Percentiles rank a stretch among this genome's conserved stretches.
Conservation (phyloP, 495 filamentous ascomycete species). For the Neurospora sp. region DNA sequence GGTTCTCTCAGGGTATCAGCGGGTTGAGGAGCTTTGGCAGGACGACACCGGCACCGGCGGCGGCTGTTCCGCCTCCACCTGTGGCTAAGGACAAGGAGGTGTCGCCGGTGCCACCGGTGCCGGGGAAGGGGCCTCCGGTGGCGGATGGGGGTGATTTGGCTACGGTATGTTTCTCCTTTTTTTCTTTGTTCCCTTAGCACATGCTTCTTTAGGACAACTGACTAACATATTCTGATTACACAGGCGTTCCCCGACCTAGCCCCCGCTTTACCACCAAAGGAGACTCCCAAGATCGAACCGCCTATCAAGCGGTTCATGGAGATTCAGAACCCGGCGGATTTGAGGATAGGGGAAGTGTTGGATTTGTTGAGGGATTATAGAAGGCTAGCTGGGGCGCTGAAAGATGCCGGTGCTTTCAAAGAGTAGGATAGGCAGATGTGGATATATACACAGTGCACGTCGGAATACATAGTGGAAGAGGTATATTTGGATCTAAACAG, state of each 20-base stretch:
- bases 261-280: slow-evolving; percentile 36
- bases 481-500: background rate
- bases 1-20: slow-evolving; percentile 55
- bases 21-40: slow-evolving; percentile 70
- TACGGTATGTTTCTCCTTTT: slow-evolving; percentile 25
- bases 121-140: slow-evolving; percentile 8
- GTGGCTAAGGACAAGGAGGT: slow-evolving; percentile 29
- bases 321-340: slow-evolving; percentile 60
- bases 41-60: slow-evolving; percentile 15
- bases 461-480: background rate
- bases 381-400: slow-evolving; percentile 59
- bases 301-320: slow-evolving; percentile 78
- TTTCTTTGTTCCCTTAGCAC: background rate
- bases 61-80: slow-evolving; percentile 13
- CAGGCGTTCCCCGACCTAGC: slow-evolving; percentile 54
- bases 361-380: slow-evolving; percentile 82
- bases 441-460: background rate
- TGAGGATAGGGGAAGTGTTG: slow-evolving; percentile 72
- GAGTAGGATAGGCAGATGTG: slow-evolving; percentile 13
- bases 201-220: no score
- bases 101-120: slow-evolving; percentile 21
- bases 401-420: slow-evolving; percentile 48
- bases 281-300: slow-evolving; percentile 49
- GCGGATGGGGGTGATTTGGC: slow-evolving; percentile 40
- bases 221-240: background rate